phyloP scores from a whole-genome alignment of 345 rosid species.

The Camelina sativa region DNA sequence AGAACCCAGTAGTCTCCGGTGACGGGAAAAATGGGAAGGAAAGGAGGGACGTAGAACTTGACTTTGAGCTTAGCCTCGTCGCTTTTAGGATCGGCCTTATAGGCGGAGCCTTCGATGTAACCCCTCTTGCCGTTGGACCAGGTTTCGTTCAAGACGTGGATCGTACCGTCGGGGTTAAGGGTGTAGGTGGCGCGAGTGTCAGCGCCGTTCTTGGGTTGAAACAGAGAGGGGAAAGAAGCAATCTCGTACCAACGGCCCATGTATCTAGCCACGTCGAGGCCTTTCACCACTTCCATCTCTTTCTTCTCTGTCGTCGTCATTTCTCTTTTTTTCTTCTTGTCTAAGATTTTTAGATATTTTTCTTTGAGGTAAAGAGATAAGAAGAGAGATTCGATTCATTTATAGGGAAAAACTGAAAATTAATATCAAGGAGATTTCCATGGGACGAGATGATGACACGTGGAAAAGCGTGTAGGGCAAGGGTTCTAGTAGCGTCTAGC shows the following conservation, averaged over 20 bases:
- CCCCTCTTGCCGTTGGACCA: slow-evolving; percentile 76
- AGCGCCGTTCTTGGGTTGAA: slow-evolving; percentile 76
- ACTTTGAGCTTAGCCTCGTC: slow-evolving; percentile 95
- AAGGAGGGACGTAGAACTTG: slow-evolving; percentile 86
- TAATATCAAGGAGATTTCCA: slow-evolving; percentile 18
- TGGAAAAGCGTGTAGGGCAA: slow-evolving; percentile 39
- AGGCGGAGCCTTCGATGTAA: slow-evolving; percentile 70
- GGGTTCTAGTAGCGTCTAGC: slow-evolving; percentile 38
- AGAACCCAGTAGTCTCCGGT: slow-evolving; percentile 87
- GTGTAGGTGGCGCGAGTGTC: slow-evolving; percentile 86
- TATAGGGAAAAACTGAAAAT: slow-evolving; percentile 3
- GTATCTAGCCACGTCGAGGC: slow-evolving; percentile 67
- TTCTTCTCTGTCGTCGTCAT: slow-evolving; percentile 49
- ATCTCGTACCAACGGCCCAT: slow-evolving; percentile 98
- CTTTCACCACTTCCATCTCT: slow-evolving; percentile 77
- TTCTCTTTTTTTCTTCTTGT: not conserved
- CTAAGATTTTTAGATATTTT: slow-evolving; percentile 35
- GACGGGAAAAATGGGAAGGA: slow-evolving; percentile 81
- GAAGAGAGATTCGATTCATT: not conserved
- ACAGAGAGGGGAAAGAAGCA: slow-evolving; percentile 79
- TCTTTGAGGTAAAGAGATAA: slow-evolving; percentile 5
- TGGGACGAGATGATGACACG: slow-evolving; percentile 44
- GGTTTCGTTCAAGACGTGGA: slow-evolving; percentile 81
- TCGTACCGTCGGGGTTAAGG: slow-evolving; percentile 72
- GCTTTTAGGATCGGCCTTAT: slow-evolving; percentile 70